A percentile compares a stretch with the other conserved stretches of the same genome.
These are phyloP conservation scores for Aschersonia sp. DNA, from an alignment of 2,329 filamentous ascomycete genomes.

Conservation along the genomic window DNA sequence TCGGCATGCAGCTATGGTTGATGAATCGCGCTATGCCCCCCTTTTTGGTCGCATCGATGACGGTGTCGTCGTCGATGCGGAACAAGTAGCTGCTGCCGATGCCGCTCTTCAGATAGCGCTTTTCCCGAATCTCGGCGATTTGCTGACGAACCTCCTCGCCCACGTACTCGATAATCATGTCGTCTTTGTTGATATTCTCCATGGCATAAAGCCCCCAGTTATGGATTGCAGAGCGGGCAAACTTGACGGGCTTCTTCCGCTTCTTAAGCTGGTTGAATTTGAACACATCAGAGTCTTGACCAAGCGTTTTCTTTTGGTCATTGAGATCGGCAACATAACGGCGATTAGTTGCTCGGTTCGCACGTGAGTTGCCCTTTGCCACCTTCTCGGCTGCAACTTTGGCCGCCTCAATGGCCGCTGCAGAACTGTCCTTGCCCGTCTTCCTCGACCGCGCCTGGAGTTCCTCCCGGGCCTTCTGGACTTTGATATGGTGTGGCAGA, in stretches of 20 bases:
- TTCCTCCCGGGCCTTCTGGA: slow-evolving; percentile 81
- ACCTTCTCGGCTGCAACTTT: slow-evolving; percentile 68
- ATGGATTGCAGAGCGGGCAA: slow-evolving; percentile 93
- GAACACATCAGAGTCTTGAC: slow-evolving; percentile 76
- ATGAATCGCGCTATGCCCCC: slow-evolving; percentile 97
- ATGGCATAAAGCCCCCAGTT: slow-evolving; percentile 98
- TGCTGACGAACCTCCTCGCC: slow-evolving; percentile 95
- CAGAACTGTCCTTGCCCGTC: slow-evolving; percentile 50
- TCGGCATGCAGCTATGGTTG: slow-evolving; percentile 96
- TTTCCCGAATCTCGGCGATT: slow-evolving; percentile 91
- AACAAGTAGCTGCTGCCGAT: slow-evolving; percentile 97
- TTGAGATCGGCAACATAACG: slow-evolving; percentile 90
- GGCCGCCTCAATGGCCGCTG: slow-evolving; percentile 54
- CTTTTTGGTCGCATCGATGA: slow-evolving; percentile 97
- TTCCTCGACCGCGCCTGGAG: slow-evolving; percentile 62
- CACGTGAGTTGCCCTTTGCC: slow-evolving; percentile 79
- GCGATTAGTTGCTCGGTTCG: slow-evolving; percentile 90
- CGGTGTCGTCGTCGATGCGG: slow-evolving; percentile 93
- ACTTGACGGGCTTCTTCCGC: slow-evolving; percentile 97
- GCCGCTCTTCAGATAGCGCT: slow-evolving; percentile 84
- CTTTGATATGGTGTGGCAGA: slow-evolving; percentile 90
- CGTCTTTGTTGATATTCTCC: slow-evolving; percentile 91
- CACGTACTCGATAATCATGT: slow-evolving; percentile 99
- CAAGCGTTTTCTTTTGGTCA: slow-evolving; percentile 78
- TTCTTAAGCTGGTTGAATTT: slow-evolving; percentile 99